phyloP scores from a whole-genome alignment of 106 monocot genomes.

The Acorus gramineus region DNA sequence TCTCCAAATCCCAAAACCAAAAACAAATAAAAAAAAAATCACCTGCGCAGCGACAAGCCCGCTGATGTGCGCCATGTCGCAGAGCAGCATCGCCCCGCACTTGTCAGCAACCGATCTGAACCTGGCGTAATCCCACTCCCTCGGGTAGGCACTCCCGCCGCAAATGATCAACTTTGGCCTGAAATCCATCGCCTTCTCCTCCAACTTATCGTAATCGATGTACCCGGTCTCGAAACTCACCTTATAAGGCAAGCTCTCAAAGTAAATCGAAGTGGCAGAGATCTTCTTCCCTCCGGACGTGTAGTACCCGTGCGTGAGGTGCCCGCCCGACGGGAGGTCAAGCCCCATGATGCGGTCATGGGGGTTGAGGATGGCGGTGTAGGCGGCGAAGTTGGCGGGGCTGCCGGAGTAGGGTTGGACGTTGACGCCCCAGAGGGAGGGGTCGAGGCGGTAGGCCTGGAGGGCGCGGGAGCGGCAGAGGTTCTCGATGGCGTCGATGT shows the following conservation, averaged over 20 bases:
- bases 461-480: constrained; percentile 73
- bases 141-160: constrained; percentile 81
- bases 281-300: constrained; percentile 88
- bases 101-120: constrained; percentile 63
- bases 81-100: constrained; percentile 59
- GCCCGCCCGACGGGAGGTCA: constrained; percentile 78
- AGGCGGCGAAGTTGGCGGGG: constrained; percentile 81
- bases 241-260: constrained; percentile 82
- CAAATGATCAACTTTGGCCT: constrained; percentile 78
- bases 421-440: constrained; percentile 72
- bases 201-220: constrained; percentile 80
- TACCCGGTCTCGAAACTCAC: constrained; percentile 54
- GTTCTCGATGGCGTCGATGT: constrained; percentile 76
- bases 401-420: constrained; percentile 86
- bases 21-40: background rate
- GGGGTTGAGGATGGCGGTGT: constrained; percentile 67
- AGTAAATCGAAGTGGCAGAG: constrained; percentile 82
- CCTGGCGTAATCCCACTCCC: constrained; percentile 75
- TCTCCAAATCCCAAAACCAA: background rate
- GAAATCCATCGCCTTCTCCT: constrained; percentile 87
- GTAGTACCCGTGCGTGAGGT: constrained; percentile 78
- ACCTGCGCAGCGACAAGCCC: constrained; percentile 89
- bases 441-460: constrained; percentile 56
- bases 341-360: constrained; percentile 89
- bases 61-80: constrained; percentile 90